Base-by-base conservation (phyloP, 352 stramenopile species). In the Pythium myriotylum region DNA sequence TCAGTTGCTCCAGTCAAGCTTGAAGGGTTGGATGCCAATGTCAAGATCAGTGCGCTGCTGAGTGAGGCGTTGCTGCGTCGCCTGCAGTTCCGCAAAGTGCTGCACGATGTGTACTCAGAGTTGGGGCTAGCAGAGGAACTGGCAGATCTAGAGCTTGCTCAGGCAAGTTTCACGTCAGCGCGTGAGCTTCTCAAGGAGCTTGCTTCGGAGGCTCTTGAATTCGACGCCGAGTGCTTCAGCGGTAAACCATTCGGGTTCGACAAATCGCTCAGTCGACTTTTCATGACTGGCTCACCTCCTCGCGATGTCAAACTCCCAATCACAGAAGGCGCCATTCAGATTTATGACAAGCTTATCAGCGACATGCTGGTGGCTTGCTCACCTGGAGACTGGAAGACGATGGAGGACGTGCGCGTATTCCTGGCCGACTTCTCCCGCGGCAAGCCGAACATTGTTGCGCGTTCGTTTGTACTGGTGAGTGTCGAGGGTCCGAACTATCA, bases 331-430 rank as follows among this genome's bases (percentile, higher is more conserved):
- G 64, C 80, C 0, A 48, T 91, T 7, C 54, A 54, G 2, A 72
- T 82, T 32, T 85, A 81, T 53, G 77, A 75, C 23, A 77, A 78
- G 26, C 58, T 95, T 5, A 40, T 92, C 29, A 37, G 67, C 16
- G 78, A 92, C 55, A 67, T 92, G 58, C 29, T 81, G n/a, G 55
- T 73, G 4, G 81, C 74, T 3, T 92, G 85, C 59, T 81, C 77
- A 54, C 71, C 79, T 0, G 69, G 73, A 9, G 68, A 84, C 45
- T 92, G 82, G 79, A 74, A 57, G n/a, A 79, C 67, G 45, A 93
- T 95, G 82, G 84, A 95, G 66, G 79, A 95, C 40, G 57, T 95
- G 40, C 81, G 84, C 20, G 81, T 86, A 47, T 95, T 94, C 47
- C 67, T 95, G 43, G 43, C 75, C 5, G 77, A 92, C 46, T 92